Evolutionary conservation across 1,139 yeast species (phyloP), one percentile per base, ranked within the genome.

Genomic region (Entelexis paramagnoliae): DNA sequence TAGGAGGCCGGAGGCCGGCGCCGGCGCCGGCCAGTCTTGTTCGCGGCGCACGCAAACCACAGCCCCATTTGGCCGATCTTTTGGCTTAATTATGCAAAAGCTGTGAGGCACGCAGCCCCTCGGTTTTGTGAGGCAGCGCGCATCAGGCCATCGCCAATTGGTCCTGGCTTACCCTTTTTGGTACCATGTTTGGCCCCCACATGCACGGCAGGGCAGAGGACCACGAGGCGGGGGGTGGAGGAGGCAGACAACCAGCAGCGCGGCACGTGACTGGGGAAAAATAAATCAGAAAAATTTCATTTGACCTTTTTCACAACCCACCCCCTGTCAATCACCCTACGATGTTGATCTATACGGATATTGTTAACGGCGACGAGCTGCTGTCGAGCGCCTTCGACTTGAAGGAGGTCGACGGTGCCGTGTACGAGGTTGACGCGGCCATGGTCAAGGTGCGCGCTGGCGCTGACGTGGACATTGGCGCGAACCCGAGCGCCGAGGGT

Each of bases 401-500:
- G 71, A 83, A 76, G 70, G 75, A 74, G 71, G 96, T 91, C 62
- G 95, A 85, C 67, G 86, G 79, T 62, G 96, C 79, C 66, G 86
- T 89, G 72, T 86, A 78, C 79, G 99, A 91, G 79, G 98, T 95
- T 62, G 87, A 91, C 81, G 87, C 97, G 76, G 76, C 79, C 68
- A 82, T 87, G 91, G 81, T 91, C 74, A 81, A 76, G 67, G 84
- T 89, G 66, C 81, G 79, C 72, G 74, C 74, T 55, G 86, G 86
- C 70, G 96, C 80, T 68, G 89, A 89, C 70, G 81, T 91, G 65
- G 97, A 91, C 72, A 91, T 91, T 72, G 98, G 98, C 76, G 98
- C 95, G 68, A 91, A 93, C 83, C 96, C 99, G 70, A 87, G 96
- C 66, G 96, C 97, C 65, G 99, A 91, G 76, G 97, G 76, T 62